Evolutionary conservation across 495 filamentous ascomycete species (phyloP).

Genomic region (Penicillium verhagenii): DNA sequence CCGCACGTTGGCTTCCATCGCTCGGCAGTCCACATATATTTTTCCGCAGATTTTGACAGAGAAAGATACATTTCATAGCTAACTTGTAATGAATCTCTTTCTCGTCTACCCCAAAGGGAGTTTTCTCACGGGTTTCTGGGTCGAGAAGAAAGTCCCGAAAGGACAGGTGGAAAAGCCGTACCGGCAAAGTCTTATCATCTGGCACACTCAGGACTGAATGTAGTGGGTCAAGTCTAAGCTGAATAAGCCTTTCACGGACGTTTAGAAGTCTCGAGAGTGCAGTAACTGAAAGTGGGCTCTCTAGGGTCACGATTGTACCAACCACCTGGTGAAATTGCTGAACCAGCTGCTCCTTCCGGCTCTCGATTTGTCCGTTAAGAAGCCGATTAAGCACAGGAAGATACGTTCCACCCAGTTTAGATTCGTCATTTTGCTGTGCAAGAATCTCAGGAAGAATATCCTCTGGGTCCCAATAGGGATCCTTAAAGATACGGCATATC

Average conservation of each 20-base stretch:
- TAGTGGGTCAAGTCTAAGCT: background rate
- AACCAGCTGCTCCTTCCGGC: background rate
- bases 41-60: conserved; percentile 19
- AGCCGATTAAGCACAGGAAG: background rate
- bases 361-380: background rate
- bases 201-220: conserved; percentile 1
- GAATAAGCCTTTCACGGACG: background rate
- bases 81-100: conserved; percentile 3
- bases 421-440: background rate
- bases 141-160: conserved; percentile 12
- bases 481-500: background rate
- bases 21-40: conserved; percentile 38
- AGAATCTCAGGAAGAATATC: background rate
- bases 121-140: background rate
- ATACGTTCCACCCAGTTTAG: background rate
- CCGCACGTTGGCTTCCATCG: conserved; percentile 18
- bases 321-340: background rate
- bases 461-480: background rate
- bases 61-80: conserved; percentile 23
- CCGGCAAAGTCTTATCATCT: background rate
- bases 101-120: conserved; percentile 15
- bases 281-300: background rate
- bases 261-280: conserved; percentile 6
- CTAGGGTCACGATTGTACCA: background rate
- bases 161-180: conserved; percentile 7